A percentile compares a stretch with the other conserved stretches of the same genome.
These are phyloP conservation scores for Nelumbo lutea DNA, from an alignment of 164 flowering plant genomes.

Conservation along the genomic window DNA sequence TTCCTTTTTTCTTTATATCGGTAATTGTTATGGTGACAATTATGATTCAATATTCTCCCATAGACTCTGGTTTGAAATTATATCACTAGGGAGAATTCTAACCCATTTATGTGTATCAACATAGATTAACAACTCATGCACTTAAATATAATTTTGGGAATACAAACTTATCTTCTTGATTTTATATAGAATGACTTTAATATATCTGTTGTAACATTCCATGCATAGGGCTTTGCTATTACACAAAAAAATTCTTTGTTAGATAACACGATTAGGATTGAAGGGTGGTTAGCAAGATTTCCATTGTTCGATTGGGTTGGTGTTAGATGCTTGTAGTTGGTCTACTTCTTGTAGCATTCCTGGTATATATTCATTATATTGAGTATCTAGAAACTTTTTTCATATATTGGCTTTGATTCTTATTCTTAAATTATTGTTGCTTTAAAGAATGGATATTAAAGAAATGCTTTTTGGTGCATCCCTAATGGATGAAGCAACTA, in stretches of 20 bases:
- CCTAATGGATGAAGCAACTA: constrained; percentile 91
- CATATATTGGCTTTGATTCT: background rate
- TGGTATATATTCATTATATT: constrained; percentile 37
- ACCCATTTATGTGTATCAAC: no score
- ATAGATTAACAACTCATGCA: no score
- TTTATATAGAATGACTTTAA: no score
- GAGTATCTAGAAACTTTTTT: background rate
- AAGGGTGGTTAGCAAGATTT: constrained; percentile 92
- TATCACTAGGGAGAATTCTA: no score
- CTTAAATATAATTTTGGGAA: no score
- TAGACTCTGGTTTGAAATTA: no score
- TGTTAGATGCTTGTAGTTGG: constrained; percentile 98
- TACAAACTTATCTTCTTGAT: no score
- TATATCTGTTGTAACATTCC: background rate
- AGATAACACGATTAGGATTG: constrained; percentile 91
- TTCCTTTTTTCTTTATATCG: no score
- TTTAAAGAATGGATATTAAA: constrained; percentile 75
- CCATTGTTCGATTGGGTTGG: constrained; percentile 99
- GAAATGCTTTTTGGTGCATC: constrained; percentile 95
- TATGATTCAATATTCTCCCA: no score
- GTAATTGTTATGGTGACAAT: no score
- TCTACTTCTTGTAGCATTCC: constrained; percentile 93
- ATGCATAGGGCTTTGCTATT: constrained; percentile 89
- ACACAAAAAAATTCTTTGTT: constrained; percentile 93
- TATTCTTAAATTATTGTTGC: constrained; percentile 3